Evolutionary conservation across 495 filamentous ascomycete genomes (phyloP).

Genomic region (Daldinia childiae): DNA sequence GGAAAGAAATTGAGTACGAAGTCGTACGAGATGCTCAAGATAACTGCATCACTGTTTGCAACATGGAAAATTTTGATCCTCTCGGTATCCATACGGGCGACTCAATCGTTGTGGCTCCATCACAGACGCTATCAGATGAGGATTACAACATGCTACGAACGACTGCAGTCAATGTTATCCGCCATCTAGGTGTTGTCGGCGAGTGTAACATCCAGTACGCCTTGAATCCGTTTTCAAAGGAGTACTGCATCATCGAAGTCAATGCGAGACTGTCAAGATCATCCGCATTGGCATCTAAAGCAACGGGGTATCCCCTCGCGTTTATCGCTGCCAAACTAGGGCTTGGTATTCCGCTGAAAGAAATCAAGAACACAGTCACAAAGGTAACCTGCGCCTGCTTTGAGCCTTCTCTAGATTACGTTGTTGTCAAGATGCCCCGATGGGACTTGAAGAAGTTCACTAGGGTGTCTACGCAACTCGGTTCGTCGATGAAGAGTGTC

Average conservation of each 20-base stretch:
- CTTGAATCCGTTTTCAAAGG: conserved; percentile 92
- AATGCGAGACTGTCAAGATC: conserved; percentile 96
- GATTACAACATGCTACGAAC: conserved; percentile 99
- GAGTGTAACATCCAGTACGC: conserved; percentile 99
- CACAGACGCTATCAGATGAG: conserved; percentile 95
- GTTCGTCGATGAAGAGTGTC: conserved; percentile 99
- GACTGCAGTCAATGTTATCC: conserved; percentile 98
- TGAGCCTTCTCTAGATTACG: conserved; percentile 98
- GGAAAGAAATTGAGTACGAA: conserved; percentile 99
- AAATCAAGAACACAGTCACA: conserved; percentile 95
- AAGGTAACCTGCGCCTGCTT: conserved; percentile 98
- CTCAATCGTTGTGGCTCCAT: conserved; percentile 97
- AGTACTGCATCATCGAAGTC: conserved; percentile 99
- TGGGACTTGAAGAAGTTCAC: conserved; percentile 99
- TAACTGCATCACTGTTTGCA: conserved; percentile 99
- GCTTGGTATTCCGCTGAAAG: conserved; percentile 92
- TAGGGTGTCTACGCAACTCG: conserved; percentile 91
- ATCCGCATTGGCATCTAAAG: conserved; percentile 94
- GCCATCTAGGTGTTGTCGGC: conserved; percentile 94
- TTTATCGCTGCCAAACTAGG: conserved; percentile 97
- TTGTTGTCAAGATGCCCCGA: conserved; percentile 97
- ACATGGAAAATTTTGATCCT: conserved; percentile 99
- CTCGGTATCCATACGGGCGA: conserved; percentile 98
- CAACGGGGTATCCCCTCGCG: conserved; percentile 93
- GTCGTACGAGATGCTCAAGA: conserved; percentile 95